Percentiles rank a stretch among this genome's conserved stretches.
Evolutionary conservation across 2,329 filamentous ascomycete species (phyloP).

Genomic region (Cercospora zeae-maydis): DNA sequence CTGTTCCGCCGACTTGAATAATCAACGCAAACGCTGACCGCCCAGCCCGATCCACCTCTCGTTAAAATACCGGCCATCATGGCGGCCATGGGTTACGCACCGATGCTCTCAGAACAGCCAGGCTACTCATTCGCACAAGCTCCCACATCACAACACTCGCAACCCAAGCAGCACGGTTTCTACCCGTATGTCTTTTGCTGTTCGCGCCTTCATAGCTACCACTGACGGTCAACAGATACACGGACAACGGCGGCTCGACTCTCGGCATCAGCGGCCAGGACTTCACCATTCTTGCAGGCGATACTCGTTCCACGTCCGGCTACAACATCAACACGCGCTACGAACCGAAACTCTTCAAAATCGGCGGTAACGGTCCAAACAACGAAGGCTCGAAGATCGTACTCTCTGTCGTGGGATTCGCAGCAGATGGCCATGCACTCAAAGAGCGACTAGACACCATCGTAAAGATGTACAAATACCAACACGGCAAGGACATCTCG

Average conservation of each 20-base stretch:
- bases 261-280: slow-evolving; percentile 89
- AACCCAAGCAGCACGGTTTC: slow-evolving; percentile 71
- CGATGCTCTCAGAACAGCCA: slow-evolving; percentile 51
- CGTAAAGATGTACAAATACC: slow-evolving; percentile 98
- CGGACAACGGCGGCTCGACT: slow-evolving; percentile 95
- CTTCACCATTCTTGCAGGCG: slow-evolving; percentile 95
- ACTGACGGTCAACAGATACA: slow-evolving; percentile 61
- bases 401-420: slow-evolving; percentile 91
- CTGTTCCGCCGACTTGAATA: neutral
- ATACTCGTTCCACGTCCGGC: slow-evolving; percentile 90
- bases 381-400: slow-evolving; percentile 83
- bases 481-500: slow-evolving; percentile 93
- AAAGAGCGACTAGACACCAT: slow-evolving; percentile 91
- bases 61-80: slow-evolving; percentile 39
- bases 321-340: slow-evolving; percentile 99
- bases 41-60: neutral
- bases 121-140: slow-evolving; percentile 60
- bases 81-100: slow-evolving; percentile 53
- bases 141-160: slow-evolving; percentile 40
- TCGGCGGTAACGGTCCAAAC: slow-evolving; percentile 83
- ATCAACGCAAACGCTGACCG: neutral
- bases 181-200: slow-evolving; percentile 69
- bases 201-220: neutral
- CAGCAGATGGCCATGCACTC: slow-evolving; percentile 87
- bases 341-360: slow-evolving; percentile 93